Conservation (phyloP, 371 early-diverging fungal genomes). For the Actinomucor elegans region DNA sequence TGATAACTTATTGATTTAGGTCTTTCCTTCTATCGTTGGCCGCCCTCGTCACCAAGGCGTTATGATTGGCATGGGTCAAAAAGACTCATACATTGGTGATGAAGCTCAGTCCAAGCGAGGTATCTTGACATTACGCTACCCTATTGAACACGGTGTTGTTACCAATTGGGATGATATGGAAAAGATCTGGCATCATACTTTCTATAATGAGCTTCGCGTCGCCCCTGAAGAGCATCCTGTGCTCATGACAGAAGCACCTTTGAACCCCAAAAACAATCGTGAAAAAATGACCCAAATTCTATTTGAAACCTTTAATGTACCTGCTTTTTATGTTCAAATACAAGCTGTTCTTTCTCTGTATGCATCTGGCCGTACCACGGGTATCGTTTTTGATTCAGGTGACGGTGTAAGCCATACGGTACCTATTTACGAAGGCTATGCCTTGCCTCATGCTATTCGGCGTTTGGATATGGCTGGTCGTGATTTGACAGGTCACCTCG, state of each 20-base stretch:
- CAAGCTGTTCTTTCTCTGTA: constrained; percentile 98
- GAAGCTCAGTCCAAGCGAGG: constrained; percentile 99
- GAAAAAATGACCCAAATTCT: constrained; percentile 99
- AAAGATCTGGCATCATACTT: constrained; percentile 99
- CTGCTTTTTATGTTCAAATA: constrained; percentile 99
- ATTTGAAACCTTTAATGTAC: constrained; percentile 99
- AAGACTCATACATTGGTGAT: constrained; percentile 99
- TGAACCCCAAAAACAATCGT: constrained; percentile 99
- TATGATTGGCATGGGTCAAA: constrained; percentile 99
- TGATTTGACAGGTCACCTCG: constrained; percentile 98
- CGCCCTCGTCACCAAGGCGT: constrained; percentile 99
- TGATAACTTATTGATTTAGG: too few relatives aligned
- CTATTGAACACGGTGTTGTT: constrained; percentile 99
- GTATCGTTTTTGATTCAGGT: constrained; percentile 99
- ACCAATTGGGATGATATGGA: constrained; percentile 99
- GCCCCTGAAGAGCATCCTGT: constrained; percentile 98
- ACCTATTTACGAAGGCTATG: constrained; percentile 99
- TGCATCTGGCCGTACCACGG: constrained; percentile 99
- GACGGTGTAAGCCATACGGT: constrained; percentile 99
- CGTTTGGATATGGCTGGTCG: constrained; percentile 96
- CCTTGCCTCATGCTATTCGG: constrained; percentile 98
- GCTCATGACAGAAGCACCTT: constrained; percentile 98
- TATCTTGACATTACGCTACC: constrained; percentile 98
- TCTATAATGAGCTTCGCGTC: constrained; percentile 83
- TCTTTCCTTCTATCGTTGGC: constrained; percentile 99